These are phyloP conservation scores for Abelmoschus esculentus DNA, from an alignment of 345 rosid genomes.

Conservation along the genomic window DNA sequence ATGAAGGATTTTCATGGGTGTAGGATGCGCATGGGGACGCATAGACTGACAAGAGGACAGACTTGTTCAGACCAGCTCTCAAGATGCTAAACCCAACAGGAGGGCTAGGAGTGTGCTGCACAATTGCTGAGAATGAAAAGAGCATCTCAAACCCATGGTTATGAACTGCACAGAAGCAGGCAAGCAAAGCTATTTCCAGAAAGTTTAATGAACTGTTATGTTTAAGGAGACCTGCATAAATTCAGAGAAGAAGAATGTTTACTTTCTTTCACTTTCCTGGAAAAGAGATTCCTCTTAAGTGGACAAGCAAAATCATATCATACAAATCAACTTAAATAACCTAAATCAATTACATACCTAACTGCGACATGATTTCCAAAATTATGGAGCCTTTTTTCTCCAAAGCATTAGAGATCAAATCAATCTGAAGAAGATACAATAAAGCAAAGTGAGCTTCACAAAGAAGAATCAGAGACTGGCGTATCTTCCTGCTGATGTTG, in stretches of 20 bases:
- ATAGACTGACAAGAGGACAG: conserved; percentile 91
- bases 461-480: conserved; percentile 77
- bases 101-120: conserved; percentile 78
- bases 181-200: conserved; percentile 88
- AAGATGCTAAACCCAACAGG: conserved; percentile 94
- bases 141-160: conserved; percentile 93
- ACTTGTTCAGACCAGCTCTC: conserved; percentile 96
- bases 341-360: conserved; percentile 41
- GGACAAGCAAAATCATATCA: conserved; percentile 4
- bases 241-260: conserved; percentile 13
- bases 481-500: conserved; percentile 68
- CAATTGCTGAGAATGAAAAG: conserved; percentile 87
- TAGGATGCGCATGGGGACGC: conserved; percentile 47
- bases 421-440: conserved; percentile 76
- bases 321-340: not conserved
- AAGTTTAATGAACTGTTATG: conserved; percentile 72
- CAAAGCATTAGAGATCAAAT: conserved; percentile 57
- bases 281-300: not conserved
- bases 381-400: conserved; percentile 48
- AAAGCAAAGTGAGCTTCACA: conserved; percentile 94
- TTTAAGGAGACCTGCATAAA: conserved; percentile 72
- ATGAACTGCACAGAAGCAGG: conserved; percentile 92
- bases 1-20: conserved; percentile 48
- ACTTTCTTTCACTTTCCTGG: conserved; percentile 7
- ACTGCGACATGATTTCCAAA: conserved; percentile 60